Base-by-base conservation (phyloP, 345 rosid species). In the Balakata baccata region DNA sequence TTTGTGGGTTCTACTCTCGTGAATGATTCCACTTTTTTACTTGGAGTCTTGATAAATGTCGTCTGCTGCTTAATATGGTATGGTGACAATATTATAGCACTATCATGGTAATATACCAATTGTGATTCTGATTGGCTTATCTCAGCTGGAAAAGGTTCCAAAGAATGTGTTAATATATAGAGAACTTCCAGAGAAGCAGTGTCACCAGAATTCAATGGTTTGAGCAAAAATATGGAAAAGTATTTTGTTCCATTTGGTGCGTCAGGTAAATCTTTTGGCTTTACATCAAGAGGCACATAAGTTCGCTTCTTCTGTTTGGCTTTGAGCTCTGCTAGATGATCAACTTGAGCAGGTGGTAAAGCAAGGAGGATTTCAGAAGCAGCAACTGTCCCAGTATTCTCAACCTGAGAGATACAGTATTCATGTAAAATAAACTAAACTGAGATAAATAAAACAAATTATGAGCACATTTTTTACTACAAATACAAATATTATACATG, bases 101-200 rank as follows among this genome's bases (percentile, higher is more conserved):
- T 89, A 70, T 96, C 97, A 52, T 78, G 92, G 76, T 84, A 93
- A 82, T 85, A 87, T 64, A 96, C 99, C 80, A 93, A 78, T 85
- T 96, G 99, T 56, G 99, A 78, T 73, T 96, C 99, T 65, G 97
- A 88, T 79, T 96, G 97, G 70, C 97, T 78, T 76, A 93, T 96
- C 86, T 93, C 99, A 66, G 78, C 75, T 0, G 99, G 99, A 81
- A 91, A 96, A 79, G 99, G 97, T 67, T 96, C 97, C 72, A 89
- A 81, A 65, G 90, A 89, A 79, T 90, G 97, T 13, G 98, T 90
- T 77, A 91, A 74, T 54, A 87, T 72, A 83, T 89, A 96, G 17
- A 91, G 85, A 76, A 96, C 92, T 82, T 96, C 99, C 17, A 96
- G 61, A n/a, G 95, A 84, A 53, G 82, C 75, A 68, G 90, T 79